phyloP scores from a whole-genome alignment of 768 basidiomycete species.

The Boletus reticuloceps region DNA sequence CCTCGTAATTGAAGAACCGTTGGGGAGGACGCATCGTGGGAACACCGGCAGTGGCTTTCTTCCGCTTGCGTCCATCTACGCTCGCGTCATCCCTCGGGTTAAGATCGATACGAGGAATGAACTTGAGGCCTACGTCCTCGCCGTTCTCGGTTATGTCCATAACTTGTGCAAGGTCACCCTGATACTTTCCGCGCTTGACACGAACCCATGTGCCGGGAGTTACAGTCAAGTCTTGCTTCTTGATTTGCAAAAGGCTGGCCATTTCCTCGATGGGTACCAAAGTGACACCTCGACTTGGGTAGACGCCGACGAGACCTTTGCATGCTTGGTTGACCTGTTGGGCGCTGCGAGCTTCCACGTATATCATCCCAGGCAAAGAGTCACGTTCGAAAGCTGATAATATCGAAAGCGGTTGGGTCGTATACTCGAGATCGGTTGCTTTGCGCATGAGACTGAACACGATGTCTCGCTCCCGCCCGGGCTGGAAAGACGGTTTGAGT shows the following conservation, averaged over 20 bases:
- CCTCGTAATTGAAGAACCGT: slow-evolving; percentile 91
- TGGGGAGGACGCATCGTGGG: slow-evolving; percentile 82
- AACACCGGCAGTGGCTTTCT: slow-evolving; percentile 52
- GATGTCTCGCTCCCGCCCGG: slow-evolving; percentile 89
- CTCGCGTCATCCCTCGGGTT: slow-evolving; percentile 80
- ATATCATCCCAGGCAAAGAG: slow-evolving; percentile 92
- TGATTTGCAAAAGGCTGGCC: slow-evolving; percentile 93
- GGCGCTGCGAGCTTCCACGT: slow-evolving; percentile 89
- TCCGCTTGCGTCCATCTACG: slow-evolving; percentile 72
- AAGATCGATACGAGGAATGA: slow-evolving; percentile 97
- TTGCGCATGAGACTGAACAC: slow-evolving; percentile 95
- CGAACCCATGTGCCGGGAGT: slow-evolving; percentile 93
- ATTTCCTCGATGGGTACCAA: slow-evolving; percentile 97
- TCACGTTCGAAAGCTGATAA: slow-evolving; percentile 95
- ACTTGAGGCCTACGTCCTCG: slow-evolving; percentile 89
- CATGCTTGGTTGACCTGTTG: slow-evolving; percentile 84
- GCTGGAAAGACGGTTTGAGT: slow-evolving; percentile 41
- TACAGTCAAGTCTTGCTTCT: slow-evolving; percentile 87
- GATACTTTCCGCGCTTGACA: slow-evolving; percentile 89
- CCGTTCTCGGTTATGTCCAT: slow-evolving; percentile 91
- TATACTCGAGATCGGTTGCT: slow-evolving; percentile 79
- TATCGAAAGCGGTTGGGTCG: slow-evolving; percentile 76
- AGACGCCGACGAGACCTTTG: slow-evolving; percentile 90
- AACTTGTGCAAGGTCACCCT: slow-evolving; percentile 93
- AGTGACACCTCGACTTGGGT: slow-evolving; percentile 73